phyloP scores from a whole-genome alignment of 176 grass and related monocot genomes.

The Triticum urartu region DNA sequence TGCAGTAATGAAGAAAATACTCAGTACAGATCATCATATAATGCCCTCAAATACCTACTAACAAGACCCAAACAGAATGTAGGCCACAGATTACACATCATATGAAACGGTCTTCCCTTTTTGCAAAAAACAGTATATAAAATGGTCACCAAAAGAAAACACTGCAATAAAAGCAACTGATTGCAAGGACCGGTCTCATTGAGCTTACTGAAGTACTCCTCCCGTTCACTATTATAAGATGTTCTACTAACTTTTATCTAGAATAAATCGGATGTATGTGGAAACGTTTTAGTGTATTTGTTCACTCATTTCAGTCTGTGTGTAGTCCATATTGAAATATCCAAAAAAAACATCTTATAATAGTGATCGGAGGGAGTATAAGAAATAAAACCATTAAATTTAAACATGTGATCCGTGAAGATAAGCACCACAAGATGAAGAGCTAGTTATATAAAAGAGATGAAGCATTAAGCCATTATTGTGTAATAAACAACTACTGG shows the following conservation, averaged over 20 bases:
- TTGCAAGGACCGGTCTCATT: neutral
- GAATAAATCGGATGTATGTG: too few relatives aligned
- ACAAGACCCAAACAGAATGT: neutral
- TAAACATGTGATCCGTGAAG: neutral
- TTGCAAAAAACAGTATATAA: neutral
- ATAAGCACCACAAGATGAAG: neutral
- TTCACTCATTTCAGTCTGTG: too few relatives aligned
- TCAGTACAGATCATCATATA: neutral
- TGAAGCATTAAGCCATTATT: neutral
- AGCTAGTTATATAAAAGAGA: neutral
- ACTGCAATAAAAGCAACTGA: neutral
- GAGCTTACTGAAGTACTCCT: neutral
- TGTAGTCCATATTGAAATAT: too few relatives aligned
- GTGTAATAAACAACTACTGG: neutral
- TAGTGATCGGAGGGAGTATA: too few relatives aligned
- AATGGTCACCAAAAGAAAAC: neutral
- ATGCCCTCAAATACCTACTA: neutral
- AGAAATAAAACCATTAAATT: neutral
- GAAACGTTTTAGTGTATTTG: too few relatives aligned
- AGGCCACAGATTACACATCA: neutral
- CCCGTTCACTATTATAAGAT: too few relatives aligned
- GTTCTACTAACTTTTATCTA: too few relatives aligned
- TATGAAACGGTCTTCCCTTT: neutral
- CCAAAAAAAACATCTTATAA: too few relatives aligned
- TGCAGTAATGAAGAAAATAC: constrained; percentile 17